Base-by-base conservation (phyloP, 768 basidiomycete species). In the Psilocybe tampanensis region DNA sequence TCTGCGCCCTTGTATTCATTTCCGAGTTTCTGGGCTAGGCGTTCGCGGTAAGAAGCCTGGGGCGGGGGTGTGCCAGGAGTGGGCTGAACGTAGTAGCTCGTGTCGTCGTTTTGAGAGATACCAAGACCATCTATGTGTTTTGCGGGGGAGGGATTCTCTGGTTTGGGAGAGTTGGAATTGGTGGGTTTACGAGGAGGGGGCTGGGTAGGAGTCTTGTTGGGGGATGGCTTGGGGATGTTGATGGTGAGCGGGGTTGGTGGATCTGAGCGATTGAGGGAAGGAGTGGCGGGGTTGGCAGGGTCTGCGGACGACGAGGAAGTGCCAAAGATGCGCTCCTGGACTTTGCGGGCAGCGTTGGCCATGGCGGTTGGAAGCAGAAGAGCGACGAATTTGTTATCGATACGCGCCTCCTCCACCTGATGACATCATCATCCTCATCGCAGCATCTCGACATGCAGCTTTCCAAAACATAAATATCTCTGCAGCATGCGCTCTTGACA, bases 1-100 rank as follows among this genome's bases (percentile, higher is more conserved):
- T 99, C 96, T 21, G 84, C 85, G 12, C 92, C 90, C 49, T 86
- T 82, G 70, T 95, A 98, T 32, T 86, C 77, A 3, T 74, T 64
- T 1, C 92, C 92, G 29, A 95, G 77, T 55, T 74, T 73, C 58
- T 85, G 78, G 24, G 79, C 76, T 24, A 97, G 75, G 26, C 86
- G 79, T 65, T 90, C 84, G 49, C 91, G 82, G 71, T 88, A 88
- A 44, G 78, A 63, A 29, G 55, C 61, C 19, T 60, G 21, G 42
- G 60, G 60, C 3, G 63, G 59, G 13, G 63, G 60, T 12, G 61
- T 62, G 2, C 24, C 17, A 19, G 61, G 61, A 19, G 48, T 59
- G 2, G 22, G 44, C 26, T 63, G 58, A 32, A 55, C 58, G 44
- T 59, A 55, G 45, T 65, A 62, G 19, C 65, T 69, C 33, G 64